Percentiles rank a stretch among this genome's conserved stretches.
phyloP scores from a whole-genome alignment of 352 stramenopile genomes.

The Phytophthora gonapodyides region DNA sequence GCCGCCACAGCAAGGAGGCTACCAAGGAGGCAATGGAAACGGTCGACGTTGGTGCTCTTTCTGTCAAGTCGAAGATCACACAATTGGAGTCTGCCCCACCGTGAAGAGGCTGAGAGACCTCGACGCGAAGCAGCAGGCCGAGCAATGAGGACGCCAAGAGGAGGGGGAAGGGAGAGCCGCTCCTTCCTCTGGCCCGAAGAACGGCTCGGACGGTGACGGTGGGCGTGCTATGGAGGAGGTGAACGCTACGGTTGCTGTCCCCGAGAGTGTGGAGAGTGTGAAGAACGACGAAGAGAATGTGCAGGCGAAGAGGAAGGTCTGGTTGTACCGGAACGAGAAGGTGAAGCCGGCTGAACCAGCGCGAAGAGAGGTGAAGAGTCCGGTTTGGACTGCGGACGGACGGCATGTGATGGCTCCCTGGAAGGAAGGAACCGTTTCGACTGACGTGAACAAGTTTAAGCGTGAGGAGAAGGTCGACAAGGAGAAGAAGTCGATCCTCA shows the following conservation, averaged over 20 bases:
- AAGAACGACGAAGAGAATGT: background rate
- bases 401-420: too few species aligned
- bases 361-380: too few species aligned
- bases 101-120: background rate
- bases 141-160: slow-evolving; percentile 3
- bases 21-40: background rate
- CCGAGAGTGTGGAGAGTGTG: background rate
- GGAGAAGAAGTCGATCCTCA: too few species aligned
- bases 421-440: too few species aligned
- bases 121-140: background rate
- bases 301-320: too few species aligned
- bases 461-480: too few species aligned
- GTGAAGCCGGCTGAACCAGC: too few species aligned
- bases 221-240: background rate
- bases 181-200: background rate
- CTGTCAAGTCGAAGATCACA: background rate
- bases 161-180: background rate
- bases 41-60: background rate
- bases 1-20: background rate
- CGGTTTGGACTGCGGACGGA: too few species aligned
- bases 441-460: too few species aligned
- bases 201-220: background rate
- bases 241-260: background rate
- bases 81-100: background rate
- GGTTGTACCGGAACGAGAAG: too few species aligned